Evolutionary conservation across 345 rosid genomes (phyloP), one percentile per base, ranked within the genome.

Genomic region (Angophora floribunda): DNA sequence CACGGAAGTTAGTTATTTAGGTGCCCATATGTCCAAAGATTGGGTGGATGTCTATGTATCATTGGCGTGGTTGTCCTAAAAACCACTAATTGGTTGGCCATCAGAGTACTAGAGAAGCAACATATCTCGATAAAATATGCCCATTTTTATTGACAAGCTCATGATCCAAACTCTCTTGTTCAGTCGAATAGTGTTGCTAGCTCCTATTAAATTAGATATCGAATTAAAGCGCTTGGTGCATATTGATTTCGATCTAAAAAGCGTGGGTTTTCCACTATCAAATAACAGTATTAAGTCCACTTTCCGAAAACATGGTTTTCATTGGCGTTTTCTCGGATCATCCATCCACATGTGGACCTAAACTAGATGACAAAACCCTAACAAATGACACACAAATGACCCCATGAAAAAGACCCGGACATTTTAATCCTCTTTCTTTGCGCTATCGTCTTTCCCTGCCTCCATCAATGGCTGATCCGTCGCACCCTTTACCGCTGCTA

Each of bases 221-320:
- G 1, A 19, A n/a, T n/a, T 14, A 17, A n/a, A 63, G 21, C 0
- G 5, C 19, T 13, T 63, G 2, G 7, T 3, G 36, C 41, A 14
- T 13, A 14, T 63, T 63, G 21, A n/a, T n/a, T n/a, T 63, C 41
- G 9, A 28, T n/a, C 9, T 13, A n/a, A 3, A 19, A 32, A 7
- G n/a, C 14, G 36, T 16, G 1, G 7, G n/a, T 63, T 63, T 63
- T n/a, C 41, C 5, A 1, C 75, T n/a, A 41, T 63, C 17, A 14
- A 63, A 63, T 63, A n/a, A 63, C 9, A 13, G 41, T 17, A 63
- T n/a, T 63, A 63, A 63, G 36, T n/a, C 41, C n/a, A 59, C 30
- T 59, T 59, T n/a, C 26, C 0, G 7, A 59, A 59, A 5, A 59
- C 28, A 59, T 59, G 67, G 1, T 26, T 59, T 14, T 59, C 15